Evolutionary conservation across 768 basidiomycete genomes (phyloP).

Genomic region (Daedalea quercina): DNA sequence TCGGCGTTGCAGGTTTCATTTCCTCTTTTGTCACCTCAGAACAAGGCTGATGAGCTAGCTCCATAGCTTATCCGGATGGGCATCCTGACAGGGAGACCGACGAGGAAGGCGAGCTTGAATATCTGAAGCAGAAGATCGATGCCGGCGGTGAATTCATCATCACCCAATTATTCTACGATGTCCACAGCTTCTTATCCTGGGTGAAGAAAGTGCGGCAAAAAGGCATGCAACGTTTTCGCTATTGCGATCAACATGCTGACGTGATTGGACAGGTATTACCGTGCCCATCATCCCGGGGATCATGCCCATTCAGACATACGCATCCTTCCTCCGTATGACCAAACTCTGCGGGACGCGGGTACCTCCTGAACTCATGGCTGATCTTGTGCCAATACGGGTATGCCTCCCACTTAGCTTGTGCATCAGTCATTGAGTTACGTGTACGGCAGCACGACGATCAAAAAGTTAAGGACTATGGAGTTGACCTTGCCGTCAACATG

Average conservation of each 20-base stretch:
- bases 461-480: conserved; percentile 92
- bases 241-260: too few relatives aligned
- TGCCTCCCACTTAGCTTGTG: conserved; percentile 14
- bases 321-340: conserved; percentile 85
- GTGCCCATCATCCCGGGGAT: conserved; percentile 92
- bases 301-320: conserved; percentile 97
- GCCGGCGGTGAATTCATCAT: conserved; percentile 95
- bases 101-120: conserved; percentile 58
- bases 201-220: conserved; percentile 57
- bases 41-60: not conserved
- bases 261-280: conserved; percentile 60
- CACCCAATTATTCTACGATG: conserved; percentile 96
- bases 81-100: conserved; percentile 56
- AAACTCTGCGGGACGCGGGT: conserved; percentile 83
- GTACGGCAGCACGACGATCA: conserved; percentile 85
- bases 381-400: conserved; percentile 74
- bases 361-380: conserved; percentile 56
- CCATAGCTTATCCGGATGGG: conserved; percentile 84
- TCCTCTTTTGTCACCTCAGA: not conserved
- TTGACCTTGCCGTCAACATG: conserved; percentile 77
- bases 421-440: not conserved
- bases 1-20: conserved; percentile 83
- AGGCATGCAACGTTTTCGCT: conserved; percentile 59
- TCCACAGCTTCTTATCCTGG: conserved; percentile 83
- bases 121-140: conserved; percentile 83